Percentiles rank a stretch among this genome's conserved stretches.
Conservation (phyloP, 1,284 basidiomycete species). For the Malassezia yamatoensis region DNA sequence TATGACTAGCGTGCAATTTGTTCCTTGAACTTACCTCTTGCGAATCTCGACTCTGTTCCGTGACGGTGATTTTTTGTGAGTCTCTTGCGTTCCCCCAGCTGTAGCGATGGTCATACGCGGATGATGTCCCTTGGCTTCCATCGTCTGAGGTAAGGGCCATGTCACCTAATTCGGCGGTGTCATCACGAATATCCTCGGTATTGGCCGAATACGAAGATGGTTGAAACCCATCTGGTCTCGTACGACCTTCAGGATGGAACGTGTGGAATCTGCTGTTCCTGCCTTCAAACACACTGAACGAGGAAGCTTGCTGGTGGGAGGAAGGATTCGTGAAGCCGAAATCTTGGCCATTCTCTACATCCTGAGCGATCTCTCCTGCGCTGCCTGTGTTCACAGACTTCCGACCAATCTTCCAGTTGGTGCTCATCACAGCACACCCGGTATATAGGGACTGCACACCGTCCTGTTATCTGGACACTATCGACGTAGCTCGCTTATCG, state of each 20-base stretch:
- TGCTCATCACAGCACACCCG: neutral
- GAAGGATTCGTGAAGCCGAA: neutral
- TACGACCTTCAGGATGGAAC: neutral
- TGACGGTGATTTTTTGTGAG: no score
- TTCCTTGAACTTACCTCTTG: neutral
- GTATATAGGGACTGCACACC: no score
- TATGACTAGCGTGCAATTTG: neutral
- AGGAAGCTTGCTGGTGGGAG: neutral
- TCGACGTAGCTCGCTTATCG: no score
- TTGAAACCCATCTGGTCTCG: conserved; percentile 5
- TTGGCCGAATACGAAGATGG: conserved; percentile 40
- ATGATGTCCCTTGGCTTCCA: neutral
- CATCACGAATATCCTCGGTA: conserved; percentile 32
- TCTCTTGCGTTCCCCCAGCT: neutral
- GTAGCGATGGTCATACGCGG: neutral
- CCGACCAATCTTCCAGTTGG: no score
- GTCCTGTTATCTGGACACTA: no score
- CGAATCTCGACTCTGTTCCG: neutral
- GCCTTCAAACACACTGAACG: conserved; percentile 38
- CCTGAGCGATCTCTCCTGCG: neutral
- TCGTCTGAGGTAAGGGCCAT: conserved; percentile 35
- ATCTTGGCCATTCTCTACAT: neutral
- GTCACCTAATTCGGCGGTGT: conserved; percentile 41
- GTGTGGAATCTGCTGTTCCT: conserved; percentile 27
- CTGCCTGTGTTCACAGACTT: no score